Evolutionary conservation across 192 early-diverging fungal genomes (phyloP).

Genomic region (Backusella morwellensis): DNA sequence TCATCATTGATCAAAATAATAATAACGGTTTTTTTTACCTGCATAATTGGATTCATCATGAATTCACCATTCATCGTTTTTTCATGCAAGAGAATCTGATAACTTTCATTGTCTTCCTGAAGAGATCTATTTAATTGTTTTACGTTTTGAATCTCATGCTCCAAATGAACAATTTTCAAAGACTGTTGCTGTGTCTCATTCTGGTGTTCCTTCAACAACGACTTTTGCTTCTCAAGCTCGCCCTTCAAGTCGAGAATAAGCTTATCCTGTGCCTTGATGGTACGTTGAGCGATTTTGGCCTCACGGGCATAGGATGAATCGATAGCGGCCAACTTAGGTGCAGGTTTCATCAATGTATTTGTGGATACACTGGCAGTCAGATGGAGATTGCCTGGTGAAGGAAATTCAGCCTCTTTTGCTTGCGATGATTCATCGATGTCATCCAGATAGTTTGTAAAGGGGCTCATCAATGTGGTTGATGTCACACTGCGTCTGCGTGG

Average conservation of each 20-base stretch:
- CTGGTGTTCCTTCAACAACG: slow-evolving; percentile 31
- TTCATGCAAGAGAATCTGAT: slow-evolving; percentile 77
- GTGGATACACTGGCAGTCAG: neutral
- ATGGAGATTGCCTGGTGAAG: neutral
- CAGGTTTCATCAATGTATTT: neutral
- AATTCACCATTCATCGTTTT: slow-evolving; percentile 81
- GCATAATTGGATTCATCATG: slow-evolving; percentile 37
- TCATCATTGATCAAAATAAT: neutral
- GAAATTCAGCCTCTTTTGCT: neutral
- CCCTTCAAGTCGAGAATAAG: slow-evolving; percentile 42
- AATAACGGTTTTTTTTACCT: slow-evolving; percentile 31
- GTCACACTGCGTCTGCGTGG: slow-evolving; percentile 36
- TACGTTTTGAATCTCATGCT: slow-evolving; percentile 56
- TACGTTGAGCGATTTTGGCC: slow-evolving; percentile 37
- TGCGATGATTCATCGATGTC: slow-evolving; percentile 3
- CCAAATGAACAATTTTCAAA: slow-evolving; percentile 45
- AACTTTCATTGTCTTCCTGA: slow-evolving; percentile 81
- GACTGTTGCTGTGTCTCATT: slow-evolving; percentile 41
- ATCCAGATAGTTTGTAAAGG: slow-evolving; percentile 12
- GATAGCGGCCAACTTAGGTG: slow-evolving; percentile 6
- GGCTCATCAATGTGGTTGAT: slow-evolving; percentile 10
- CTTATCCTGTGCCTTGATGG: slow-evolving; percentile 41
- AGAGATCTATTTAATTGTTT: slow-evolving; percentile 67
- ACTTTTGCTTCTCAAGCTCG: slow-evolving; percentile 41
- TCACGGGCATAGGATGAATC: slow-evolving; percentile 23